Evolutionary conservation across 2,329 filamentous ascomycete genomes (phyloP).

Genomic region (Fusarium sp.): DNA sequence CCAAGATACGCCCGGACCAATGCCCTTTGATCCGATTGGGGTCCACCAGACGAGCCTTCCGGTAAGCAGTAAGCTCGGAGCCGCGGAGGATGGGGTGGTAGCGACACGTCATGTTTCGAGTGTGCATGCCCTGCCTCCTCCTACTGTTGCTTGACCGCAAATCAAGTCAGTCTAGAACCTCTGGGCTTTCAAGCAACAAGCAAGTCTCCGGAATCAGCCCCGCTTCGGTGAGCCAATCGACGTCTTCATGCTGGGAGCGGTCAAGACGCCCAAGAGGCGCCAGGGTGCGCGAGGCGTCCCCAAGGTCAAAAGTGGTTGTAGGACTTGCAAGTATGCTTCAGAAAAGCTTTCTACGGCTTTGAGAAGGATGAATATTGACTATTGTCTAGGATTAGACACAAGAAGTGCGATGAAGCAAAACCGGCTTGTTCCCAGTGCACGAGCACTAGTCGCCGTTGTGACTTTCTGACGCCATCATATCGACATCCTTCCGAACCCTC

Average conservation of each 20-base stretch:
- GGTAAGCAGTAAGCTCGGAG: background rate
- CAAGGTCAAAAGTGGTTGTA: constrained; percentile 18
- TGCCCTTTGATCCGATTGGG: background rate
- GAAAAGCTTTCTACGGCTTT: background rate
- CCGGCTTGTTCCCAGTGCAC: constrained; percentile 18
- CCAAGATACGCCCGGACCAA: background rate
- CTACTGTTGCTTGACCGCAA: background rate
- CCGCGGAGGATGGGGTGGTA: no score
- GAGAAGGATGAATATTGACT: background rate
- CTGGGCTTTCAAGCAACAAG: background rate
- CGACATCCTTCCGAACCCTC: background rate
- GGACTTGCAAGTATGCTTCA: constrained; percentile 28
- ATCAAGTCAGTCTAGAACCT: background rate
- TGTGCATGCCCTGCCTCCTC: background rate
- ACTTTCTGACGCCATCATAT: constrained; percentile 4
- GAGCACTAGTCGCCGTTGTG: constrained; percentile 9
- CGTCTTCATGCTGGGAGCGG: background rate
- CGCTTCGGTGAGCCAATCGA: background rate
- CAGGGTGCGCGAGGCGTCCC: constrained; percentile 9
- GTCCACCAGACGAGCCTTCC: background rate
- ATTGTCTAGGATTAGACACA: constrained; percentile 9
- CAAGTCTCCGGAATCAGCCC: background rate
- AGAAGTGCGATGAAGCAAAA: constrained; percentile 15
- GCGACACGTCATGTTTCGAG: background rate
- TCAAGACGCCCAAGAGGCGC: constrained; percentile 3